Percentiles rank a stretch among this genome's conserved stretches.
phyloP scores from a whole-genome alignment of 2,329 filamentous ascomycete species.

The Fusarium decemcellulare region DNA sequence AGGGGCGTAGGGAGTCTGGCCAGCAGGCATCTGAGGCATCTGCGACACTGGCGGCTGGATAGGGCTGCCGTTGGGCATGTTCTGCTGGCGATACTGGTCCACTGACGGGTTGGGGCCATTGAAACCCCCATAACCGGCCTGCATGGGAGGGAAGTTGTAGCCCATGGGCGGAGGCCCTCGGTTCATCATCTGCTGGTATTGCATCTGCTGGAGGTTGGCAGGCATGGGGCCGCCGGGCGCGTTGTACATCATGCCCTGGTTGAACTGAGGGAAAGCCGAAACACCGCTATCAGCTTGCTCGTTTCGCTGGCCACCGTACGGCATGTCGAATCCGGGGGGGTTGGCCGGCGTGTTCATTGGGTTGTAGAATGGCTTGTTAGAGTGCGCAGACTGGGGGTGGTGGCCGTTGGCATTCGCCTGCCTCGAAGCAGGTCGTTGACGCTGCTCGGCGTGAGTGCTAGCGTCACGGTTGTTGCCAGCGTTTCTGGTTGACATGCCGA shows the following conservation, averaged over 20 bases:
- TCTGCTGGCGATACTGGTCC: conserved; percentile 70
- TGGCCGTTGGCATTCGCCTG: conserved; percentile 64
- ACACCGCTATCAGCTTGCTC: conserved; percentile 67
- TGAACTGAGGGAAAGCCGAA: conserved; percentile 65
- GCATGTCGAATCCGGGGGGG: conserved; percentile 64
- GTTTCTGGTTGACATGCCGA: conserved; percentile 83
- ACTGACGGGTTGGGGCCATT: conserved; percentile 62
- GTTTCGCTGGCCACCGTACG: conserved; percentile 65
- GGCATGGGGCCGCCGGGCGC: conserved; percentile 60
- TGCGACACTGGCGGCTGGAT: conserved; percentile 63
- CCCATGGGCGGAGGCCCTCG: conserved; percentile 68
- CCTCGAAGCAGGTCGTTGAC: conserved; percentile 69
- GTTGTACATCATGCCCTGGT: conserved; percentile 68
- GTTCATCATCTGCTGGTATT: conserved; percentile 73
- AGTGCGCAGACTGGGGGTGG: conserved; percentile 57
- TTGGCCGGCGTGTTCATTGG: conserved; percentile 59
- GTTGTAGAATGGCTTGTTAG: conserved; percentile 68
- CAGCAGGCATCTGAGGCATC: conserved; percentile 59
- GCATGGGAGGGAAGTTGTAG: conserved; percentile 71
- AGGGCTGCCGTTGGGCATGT: conserved; percentile 65
- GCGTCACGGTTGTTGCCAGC: conserved; percentile 60
- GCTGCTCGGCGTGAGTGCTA: conserved; percentile 61
- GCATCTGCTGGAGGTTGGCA: conserved; percentile 67
- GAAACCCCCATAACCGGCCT: conserved; percentile 69
- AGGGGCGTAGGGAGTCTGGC: conserved; percentile 62